A percentile compares a stretch with the other conserved stretches of the same genome.
Evolutionary conservation across 2,329 filamentous ascomycete species (phyloP).

Genomic region (Xylariaceae sp.): DNA sequence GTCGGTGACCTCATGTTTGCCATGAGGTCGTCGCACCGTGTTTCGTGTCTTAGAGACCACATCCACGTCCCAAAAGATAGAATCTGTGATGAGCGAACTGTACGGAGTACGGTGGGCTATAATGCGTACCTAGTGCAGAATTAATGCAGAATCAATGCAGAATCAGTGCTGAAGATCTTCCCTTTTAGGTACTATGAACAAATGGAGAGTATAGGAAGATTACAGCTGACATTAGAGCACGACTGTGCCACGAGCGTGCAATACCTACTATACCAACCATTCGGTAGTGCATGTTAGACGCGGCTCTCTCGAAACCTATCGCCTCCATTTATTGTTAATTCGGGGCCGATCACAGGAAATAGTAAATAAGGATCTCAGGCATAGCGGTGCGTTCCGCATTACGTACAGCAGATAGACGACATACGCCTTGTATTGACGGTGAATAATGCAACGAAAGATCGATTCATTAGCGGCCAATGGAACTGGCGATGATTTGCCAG

Average conservation of each 20-base stretch:
- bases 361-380: conserved; percentile 3
- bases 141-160: too few species aligned
- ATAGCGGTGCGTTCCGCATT: conserved; percentile 14
- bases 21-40: conserved; percentile 7
- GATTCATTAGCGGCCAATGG: not conserved
- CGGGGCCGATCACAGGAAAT: conserved; percentile 8
- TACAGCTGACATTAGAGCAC: too few species aligned
- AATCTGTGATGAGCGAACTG: not conserved
- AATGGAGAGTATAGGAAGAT: too few species aligned
- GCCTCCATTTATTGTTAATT: conserved; percentile 1
- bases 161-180: too few species aligned
- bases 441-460: conserved; percentile 17
- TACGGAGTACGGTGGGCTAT: too few species aligned
- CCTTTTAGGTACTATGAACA: too few species aligned
- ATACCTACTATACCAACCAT: conserved; percentile 4
- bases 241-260: too few species aligned
- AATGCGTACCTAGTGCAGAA: too few species aligned
- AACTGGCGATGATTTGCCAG: conserved; percentile 12
- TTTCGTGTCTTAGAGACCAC: not conserved
- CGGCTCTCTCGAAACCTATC: too few species aligned
- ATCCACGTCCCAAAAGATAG: not conserved
- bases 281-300: conserved; percentile 17
- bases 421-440: conserved; percentile 14
- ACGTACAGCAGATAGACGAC: conserved; percentile 15
- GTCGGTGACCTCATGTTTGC: conserved; percentile 17